phyloP scores from a whole-genome alignment of 352 stramenopile species.

The Phytophthora vignae region DNA sequence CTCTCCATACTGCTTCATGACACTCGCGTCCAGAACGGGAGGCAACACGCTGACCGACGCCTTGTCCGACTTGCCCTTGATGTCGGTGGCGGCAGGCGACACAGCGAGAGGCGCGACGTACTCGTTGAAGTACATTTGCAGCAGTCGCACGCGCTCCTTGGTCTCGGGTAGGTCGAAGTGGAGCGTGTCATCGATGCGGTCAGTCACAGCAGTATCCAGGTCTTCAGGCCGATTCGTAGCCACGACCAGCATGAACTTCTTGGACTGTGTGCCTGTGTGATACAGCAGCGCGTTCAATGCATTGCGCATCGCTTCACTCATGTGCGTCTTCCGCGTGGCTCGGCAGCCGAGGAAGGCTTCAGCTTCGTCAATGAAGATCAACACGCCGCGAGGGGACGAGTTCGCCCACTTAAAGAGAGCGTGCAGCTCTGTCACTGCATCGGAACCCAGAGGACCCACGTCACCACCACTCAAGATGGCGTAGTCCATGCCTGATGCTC shows the following conservation, averaged over 20 bases:
- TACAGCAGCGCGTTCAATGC: conserved; percentile 87
- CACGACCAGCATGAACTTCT: conserved; percentile 84
- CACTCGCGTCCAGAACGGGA: conserved; percentile 16
- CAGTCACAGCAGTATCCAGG: conserved; percentile 77
- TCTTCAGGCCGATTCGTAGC: conserved; percentile 88
- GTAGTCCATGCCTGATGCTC: conserved; percentile 77
- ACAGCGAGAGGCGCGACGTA: conserved; percentile 51
- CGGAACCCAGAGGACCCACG: conserved; percentile 76
- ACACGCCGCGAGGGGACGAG: conserved; percentile 67
- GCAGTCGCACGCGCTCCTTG: conserved; percentile 63
- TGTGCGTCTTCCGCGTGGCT: conserved; percentile 80
- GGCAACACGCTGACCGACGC: conserved; percentile 27
- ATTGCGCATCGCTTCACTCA: conserved; percentile 86
- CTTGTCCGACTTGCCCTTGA: conserved; percentile 18
- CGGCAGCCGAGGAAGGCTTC: conserved; percentile 85
- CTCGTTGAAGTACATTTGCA: conserved; percentile 79
- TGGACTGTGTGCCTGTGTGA: conserved; percentile 77
- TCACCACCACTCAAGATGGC: conserved; percentile 89
- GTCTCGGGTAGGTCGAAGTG: conserved; percentile 79
- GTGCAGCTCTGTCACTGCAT: conserved; percentile 85
- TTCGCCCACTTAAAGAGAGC: conserved; percentile 87
- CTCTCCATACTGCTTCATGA: conserved; percentile 60
- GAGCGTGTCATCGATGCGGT: conserved; percentile 87
- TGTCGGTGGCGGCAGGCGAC: neutral
- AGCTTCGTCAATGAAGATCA: conserved; percentile 92